Evolutionary conservation across 2,329 filamentous ascomycete species (phyloP).

Genomic region (Rhynchosporium agropyri): DNA sequence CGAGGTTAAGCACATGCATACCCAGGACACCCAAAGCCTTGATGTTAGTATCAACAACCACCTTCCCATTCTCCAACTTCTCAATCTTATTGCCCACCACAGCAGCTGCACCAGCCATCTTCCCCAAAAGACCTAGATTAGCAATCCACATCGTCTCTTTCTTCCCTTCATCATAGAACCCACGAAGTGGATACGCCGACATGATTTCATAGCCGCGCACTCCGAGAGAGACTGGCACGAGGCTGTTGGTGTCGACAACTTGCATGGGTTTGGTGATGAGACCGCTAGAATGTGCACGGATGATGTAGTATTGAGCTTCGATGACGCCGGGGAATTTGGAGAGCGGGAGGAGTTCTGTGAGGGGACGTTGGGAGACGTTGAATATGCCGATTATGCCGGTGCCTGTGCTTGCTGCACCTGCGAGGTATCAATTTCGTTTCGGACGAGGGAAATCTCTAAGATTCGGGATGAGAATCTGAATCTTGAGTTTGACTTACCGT

Average conservation of each 20-base stretch:
- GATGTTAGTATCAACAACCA: slow-evolving; percentile 68
- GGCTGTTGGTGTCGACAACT: slow-evolving; percentile 47
- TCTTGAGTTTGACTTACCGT: slow-evolving; percentile 52
- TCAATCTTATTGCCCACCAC: slow-evolving; percentile 65
- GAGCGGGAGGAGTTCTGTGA: slow-evolving; percentile 72
- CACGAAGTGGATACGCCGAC: slow-evolving; percentile 68
- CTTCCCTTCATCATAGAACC: slow-evolving; percentile 51
- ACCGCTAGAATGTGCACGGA: slow-evolving; percentile 72
- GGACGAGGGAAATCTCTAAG: no score
- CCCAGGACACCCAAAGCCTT: slow-evolving; percentile 80
- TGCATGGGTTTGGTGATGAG: slow-evolving; percentile 58
- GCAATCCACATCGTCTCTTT: slow-evolving; percentile 56
- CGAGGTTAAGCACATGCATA: slow-evolving; percentile 43
- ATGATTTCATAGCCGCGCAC: slow-evolving; percentile 78
- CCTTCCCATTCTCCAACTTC: slow-evolving; percentile 59
- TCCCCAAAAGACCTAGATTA: slow-evolving; percentile 76
- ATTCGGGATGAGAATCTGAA: background rate
- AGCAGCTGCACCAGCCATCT: slow-evolving; percentile 88
- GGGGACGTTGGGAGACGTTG: slow-evolving; percentile 67
- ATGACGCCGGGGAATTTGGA: slow-evolving; percentile 73
- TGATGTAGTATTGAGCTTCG: slow-evolving; percentile 62
- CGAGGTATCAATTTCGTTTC: no score
- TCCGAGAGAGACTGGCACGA: slow-evolving; percentile 66
- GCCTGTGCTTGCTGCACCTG: slow-evolving; percentile 61
- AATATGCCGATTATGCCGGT: slow-evolving; percentile 82